Evolutionary conservation across 2,329 filamentous ascomycete genomes (phyloP).

Genomic region (Sclerotinia subarctica): DNA sequence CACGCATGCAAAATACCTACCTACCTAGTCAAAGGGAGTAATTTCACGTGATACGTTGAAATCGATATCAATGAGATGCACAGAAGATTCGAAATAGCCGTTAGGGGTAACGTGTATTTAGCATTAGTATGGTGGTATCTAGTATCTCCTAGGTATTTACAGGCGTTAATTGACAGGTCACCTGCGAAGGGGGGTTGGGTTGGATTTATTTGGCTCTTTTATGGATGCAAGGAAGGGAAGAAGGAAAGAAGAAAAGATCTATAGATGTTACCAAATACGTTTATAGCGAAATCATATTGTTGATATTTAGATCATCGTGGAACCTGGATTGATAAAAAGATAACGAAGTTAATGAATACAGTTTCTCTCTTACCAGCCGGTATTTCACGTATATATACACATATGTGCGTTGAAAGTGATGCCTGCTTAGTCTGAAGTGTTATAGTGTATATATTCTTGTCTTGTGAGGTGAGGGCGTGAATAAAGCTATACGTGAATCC

Average conservation of each 20-base stretch:
- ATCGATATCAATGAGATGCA: background rate
- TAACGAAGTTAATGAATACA: constrained; percentile 2
- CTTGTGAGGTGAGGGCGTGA: background rate
- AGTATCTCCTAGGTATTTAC: background rate
- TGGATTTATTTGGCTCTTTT: background rate
- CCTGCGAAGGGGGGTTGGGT: background rate
- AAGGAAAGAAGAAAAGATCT: background rate
- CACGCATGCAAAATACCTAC: background rate
- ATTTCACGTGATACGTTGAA: background rate
- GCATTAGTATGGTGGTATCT: background rate
- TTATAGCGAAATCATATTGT: background rate
- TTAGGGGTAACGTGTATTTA: background rate
- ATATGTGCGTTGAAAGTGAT: background rate
- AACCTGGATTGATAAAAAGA: background rate
- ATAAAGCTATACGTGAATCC: background rate
- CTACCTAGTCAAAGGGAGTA: background rate
- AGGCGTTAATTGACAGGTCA: constrained; percentile 6
- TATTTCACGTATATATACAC: background rate
- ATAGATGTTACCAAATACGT: background rate
- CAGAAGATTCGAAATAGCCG: background rate
- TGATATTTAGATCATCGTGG: background rate
- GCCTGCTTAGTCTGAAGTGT: no score
- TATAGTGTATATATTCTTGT: background rate
- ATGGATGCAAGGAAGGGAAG: background rate
- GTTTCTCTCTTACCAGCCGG: background rate